Evolutionary conservation across 2,329 filamentous ascomycete genomes (phyloP).

Genomic region (Graphilbum ipis-grandicollis): DNA sequence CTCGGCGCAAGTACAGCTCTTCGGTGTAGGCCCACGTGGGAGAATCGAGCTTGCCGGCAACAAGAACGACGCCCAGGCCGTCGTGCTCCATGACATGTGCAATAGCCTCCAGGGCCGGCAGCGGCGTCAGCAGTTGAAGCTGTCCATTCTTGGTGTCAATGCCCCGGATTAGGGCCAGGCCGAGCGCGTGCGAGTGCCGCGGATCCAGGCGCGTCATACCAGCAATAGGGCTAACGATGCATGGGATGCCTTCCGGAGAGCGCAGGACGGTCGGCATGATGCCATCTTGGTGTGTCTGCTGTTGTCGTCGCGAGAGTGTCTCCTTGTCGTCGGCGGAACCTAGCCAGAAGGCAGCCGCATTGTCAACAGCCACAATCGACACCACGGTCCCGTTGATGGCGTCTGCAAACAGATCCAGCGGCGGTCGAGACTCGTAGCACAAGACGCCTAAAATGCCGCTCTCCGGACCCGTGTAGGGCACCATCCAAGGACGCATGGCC

Average conservation of each 20-base stretch:
- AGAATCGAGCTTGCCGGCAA: constrained; percentile 51
- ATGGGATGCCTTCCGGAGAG: constrained; percentile 40
- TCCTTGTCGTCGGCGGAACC: constrained; percentile 5
- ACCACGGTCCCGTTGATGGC: constrained; percentile 55
- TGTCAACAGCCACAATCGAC: constrained; percentile 46
- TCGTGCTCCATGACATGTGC: constrained; percentile 7
- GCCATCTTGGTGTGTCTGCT: no score
- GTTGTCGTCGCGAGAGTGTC: no score
- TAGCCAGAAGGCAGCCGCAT: constrained; percentile 27
- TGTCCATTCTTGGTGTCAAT: constrained; percentile 36
- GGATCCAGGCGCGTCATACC: constrained; percentile 49
- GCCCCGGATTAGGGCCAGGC: constrained; percentile 51
- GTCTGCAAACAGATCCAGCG: constrained; percentile 39
- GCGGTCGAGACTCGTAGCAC: constrained; percentile 48
- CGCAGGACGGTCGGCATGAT: constrained; percentile 15
- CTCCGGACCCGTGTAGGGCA: constrained; percentile 34
- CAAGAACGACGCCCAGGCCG: constrained; percentile 38
- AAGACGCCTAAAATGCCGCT: constrained; percentile 46
- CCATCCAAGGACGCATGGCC: constrained; percentile 38
- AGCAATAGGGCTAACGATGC: constrained; percentile 32
- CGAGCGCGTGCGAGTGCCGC: constrained; percentile 37
- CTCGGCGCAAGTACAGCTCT: constrained; percentile 26
- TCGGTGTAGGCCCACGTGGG: constrained; percentile 56
- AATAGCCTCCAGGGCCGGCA: not conserved
- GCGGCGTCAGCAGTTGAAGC: constrained; percentile 51